Evolutionary conservation across 495 filamentous ascomycete genomes (phyloP).

Genomic region (Penicillium silybi): DNA sequence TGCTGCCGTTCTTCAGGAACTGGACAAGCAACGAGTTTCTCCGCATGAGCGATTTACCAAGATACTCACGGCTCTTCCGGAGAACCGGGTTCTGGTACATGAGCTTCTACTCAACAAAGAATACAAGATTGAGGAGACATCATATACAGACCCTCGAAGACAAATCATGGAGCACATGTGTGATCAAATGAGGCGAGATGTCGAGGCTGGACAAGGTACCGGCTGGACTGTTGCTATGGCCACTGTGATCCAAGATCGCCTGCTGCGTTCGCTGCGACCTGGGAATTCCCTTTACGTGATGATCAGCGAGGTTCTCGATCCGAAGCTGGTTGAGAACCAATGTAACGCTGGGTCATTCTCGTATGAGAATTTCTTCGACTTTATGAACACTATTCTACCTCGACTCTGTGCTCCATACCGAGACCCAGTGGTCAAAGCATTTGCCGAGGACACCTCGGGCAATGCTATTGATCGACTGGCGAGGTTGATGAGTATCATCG

Average conservation of each 20-base stretch:
- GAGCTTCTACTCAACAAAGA: constrained; percentile 90
- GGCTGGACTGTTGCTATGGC: constrained; percentile 81
- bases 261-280: constrained; percentile 74
- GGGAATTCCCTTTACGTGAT: constrained; percentile 78
- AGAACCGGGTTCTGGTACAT: constrained; percentile 82
- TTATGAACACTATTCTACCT: constrained; percentile 85
- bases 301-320: constrained; percentile 83
- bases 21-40: constrained; percentile 34
- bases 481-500: constrained; percentile 78
- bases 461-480: constrained; percentile 82
- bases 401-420: constrained; percentile 90
- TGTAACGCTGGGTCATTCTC: constrained; percentile 81
- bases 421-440: constrained; percentile 75
- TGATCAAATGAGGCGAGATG: constrained; percentile 68
- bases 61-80: constrained; percentile 65
- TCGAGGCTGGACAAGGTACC: constrained; percentile 66
- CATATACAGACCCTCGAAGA: constrained; percentile 47
- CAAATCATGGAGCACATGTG: constrained; percentile 63
- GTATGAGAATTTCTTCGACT: constrained; percentile 87
- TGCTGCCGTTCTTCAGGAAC: constrained; percentile 34
- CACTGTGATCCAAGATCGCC: constrained; percentile 75
- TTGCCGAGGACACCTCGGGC: constrained; percentile 68
- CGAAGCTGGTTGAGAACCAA: constrained; percentile 69
- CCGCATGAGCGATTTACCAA: constrained; percentile 46
- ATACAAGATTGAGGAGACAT: constrained; percentile 57